A percentile compares a stretch with the other conserved stretches of the same genome.
These are phyloP conservation scores for Puccinellia tenuiflora DNA, from an alignment of 176 grass and related monocot genomes.

Conservation along the genomic window DNA sequence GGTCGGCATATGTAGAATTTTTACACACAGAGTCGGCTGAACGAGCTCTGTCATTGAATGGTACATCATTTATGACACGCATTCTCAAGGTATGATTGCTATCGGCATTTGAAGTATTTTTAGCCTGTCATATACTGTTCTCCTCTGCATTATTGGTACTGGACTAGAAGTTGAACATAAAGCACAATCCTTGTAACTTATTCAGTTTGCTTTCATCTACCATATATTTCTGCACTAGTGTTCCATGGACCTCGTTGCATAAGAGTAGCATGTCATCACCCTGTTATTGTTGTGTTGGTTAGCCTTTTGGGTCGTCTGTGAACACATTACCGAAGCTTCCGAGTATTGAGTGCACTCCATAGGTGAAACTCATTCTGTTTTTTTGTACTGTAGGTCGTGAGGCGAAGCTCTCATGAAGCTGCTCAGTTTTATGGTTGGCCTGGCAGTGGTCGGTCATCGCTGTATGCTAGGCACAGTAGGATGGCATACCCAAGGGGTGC, in stretches of 20 bases:
- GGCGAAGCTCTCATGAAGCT: constrained; percentile 77
- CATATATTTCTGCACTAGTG: background rate
- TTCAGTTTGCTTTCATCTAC: background rate
- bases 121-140: background rate
- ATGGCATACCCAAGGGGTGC: constrained; percentile 58
- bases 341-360: background rate
- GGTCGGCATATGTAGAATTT: constrained; percentile 86
- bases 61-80: constrained; percentile 94
- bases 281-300: constrained; percentile 1
- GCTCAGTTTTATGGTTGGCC: constrained; percentile 73
- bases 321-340: background rate
- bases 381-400: constrained; percentile 56
- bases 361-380: background rate
- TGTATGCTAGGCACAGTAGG: constrained; percentile 54
- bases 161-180: background rate
- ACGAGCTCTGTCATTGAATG: constrained; percentile 75
- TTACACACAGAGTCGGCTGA: constrained; percentile 91
- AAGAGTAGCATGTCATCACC: background rate
- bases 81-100: constrained; percentile 72
- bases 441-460: constrained; percentile 36
- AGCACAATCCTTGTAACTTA: background rate
- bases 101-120: background rate
- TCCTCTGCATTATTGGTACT: background rate
- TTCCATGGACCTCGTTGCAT: background rate
- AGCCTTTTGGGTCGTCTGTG: background rate